phyloP scores from a whole-genome alignment of 768 basidiomycete genomes.

The Gymnopilus dilepis region DNA sequence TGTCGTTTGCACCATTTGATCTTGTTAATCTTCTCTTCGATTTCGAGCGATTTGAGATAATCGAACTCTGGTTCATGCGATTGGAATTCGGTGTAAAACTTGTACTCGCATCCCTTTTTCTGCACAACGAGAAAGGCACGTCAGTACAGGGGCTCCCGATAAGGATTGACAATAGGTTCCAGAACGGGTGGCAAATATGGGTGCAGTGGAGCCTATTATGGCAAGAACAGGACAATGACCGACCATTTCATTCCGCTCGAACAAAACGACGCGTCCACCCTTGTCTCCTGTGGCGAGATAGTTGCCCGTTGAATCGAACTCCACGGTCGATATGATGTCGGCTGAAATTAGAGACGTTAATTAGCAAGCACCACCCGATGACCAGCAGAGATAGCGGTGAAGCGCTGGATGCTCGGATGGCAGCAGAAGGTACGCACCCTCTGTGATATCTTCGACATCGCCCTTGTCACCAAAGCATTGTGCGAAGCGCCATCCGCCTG shows the following conservation, averaged over 20 bases:
- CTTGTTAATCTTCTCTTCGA: constrained; percentile 99
- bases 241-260: constrained; percentile 97
- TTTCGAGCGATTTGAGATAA: constrained; percentile 99
- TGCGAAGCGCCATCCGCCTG: constrained; percentile 97
- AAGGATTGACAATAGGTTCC: constrained; percentile 12
- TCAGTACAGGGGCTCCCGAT: constrained; percentile 29
- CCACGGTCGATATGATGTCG: constrained; percentile 99
- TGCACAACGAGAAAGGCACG: constrained; percentile 36
- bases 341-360: constrained; percentile 56
- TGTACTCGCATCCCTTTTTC: constrained; percentile 99
- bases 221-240: constrained; percentile 31
- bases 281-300: constrained; percentile 99
- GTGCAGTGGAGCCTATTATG: constrained; percentile 12
- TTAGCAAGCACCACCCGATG: constrained; percentile 25
- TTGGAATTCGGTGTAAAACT: constrained; percentile 99
- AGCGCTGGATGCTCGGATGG: constrained; percentile 5
- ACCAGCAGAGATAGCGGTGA: constrained; percentile 10
- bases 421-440: constrained; percentile 62
- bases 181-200: constrained; percentile 17
- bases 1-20: constrained; percentile 99
- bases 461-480: constrained; percentile 99
- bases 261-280: constrained; percentile 97
- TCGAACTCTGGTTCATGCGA: constrained; percentile 99
- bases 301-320: constrained; percentile 99
- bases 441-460: constrained; percentile 99